phyloP scores from a whole-genome alignment of 495 filamentous ascomycete genomes.

The Neurospora sp. region DNA sequence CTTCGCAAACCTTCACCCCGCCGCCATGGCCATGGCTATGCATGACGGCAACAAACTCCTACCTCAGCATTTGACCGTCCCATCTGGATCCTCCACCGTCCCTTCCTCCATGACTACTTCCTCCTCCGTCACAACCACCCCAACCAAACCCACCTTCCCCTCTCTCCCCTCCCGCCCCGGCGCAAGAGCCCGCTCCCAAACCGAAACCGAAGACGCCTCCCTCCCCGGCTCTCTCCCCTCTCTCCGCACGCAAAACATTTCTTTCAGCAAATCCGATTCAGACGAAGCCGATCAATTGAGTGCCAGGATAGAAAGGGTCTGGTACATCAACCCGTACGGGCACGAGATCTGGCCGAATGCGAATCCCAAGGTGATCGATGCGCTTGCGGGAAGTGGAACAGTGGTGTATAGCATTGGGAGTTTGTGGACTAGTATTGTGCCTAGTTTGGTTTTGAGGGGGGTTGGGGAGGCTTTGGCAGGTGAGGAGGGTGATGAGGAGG shows the following conservation, averaged over 20 bases:
- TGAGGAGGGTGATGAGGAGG: not conserved
- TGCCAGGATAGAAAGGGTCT: slow-evolving; percentile 69
- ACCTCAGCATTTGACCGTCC: not conserved
- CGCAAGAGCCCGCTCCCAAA: slow-evolving; percentile 42
- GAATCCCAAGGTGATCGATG: slow-evolving; percentile 67
- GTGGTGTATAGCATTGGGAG: slow-evolving; percentile 88
- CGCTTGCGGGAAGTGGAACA: slow-evolving; percentile 49
- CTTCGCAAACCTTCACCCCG: slow-evolving; percentile 1
- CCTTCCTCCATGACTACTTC: not conserved
- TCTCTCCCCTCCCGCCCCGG: slow-evolving; percentile 2
- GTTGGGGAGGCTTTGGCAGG: slow-evolving; percentile 46
- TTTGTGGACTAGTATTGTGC: slow-evolving; percentile 72
- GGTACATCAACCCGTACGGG: slow-evolving; percentile 97
- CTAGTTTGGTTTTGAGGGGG: slow-evolving; percentile 56
- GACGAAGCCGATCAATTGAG: slow-evolving; percentile 53
- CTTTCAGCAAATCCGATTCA: slow-evolving; percentile 53
- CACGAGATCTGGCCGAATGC: slow-evolving; percentile 72
- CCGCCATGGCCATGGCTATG: slow-evolving; percentile 4
- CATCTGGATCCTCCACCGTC: not conserved
- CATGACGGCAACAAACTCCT: not conserved
- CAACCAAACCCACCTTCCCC: not conserved
- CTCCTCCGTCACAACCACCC: not conserved
- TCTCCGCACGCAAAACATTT: slow-evolving; percentile 68
- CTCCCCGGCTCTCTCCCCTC: slow-evolving; percentile 75
- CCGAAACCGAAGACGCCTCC: slow-evolving; percentile 62